A percentile compares a stretch with the other conserved stretches of the same genome.
Conservation (phyloP, 2,329 filamentous ascomycete species). For the Thelonectria rubi region DNA sequence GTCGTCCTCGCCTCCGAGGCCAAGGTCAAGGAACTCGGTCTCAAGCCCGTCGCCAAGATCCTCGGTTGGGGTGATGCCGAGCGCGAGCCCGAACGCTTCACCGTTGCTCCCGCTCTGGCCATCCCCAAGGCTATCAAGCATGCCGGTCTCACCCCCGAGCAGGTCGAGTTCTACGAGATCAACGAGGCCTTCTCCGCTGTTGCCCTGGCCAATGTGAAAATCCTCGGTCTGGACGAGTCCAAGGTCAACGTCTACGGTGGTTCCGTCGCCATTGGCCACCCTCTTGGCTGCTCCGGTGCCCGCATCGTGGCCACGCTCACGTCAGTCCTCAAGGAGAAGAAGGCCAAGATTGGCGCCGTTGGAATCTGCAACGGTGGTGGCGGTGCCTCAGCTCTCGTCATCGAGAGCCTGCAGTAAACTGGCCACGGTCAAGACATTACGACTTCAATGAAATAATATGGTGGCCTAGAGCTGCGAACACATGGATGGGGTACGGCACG, state of each 20-base stretch:
- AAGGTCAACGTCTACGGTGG: constrained; percentile 97
- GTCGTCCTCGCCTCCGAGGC: constrained; percentile 93
- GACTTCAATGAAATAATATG: constrained; percentile 37
- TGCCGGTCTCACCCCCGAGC: constrained; percentile 79
- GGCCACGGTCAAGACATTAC: constrained; percentile 27
- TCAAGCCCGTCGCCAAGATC: constrained; percentile 96
- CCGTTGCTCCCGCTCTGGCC: constrained; percentile 88
- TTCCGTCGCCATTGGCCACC: constrained; percentile 94
- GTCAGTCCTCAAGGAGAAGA: constrained; percentile 88
- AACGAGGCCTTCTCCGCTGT: constrained; percentile 99
- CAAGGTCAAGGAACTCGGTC: constrained; percentile 88
- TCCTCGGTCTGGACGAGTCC: constrained; percentile 79
- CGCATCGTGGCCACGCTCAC: constrained; percentile 92
- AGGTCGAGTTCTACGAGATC: constrained; percentile 96
- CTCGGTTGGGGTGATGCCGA: constrained; percentile 97
- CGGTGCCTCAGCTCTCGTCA: constrained; percentile 90
- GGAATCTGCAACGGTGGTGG: constrained; percentile 99
- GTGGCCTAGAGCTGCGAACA: constrained; percentile 13
- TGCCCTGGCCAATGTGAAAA: constrained; percentile 93
- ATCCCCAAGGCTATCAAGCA: constrained; percentile 98
- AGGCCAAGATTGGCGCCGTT: constrained; percentile 90
- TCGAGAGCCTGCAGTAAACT: constrained; percentile 75
- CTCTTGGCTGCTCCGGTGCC: constrained; percentile 91
- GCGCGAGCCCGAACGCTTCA: constrained; percentile 93
- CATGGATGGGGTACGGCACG: constrained; percentile 28